Conservation (phyloP, 2,329 filamentous ascomycete species). For the Aquanectria penicillioides region DNA sequence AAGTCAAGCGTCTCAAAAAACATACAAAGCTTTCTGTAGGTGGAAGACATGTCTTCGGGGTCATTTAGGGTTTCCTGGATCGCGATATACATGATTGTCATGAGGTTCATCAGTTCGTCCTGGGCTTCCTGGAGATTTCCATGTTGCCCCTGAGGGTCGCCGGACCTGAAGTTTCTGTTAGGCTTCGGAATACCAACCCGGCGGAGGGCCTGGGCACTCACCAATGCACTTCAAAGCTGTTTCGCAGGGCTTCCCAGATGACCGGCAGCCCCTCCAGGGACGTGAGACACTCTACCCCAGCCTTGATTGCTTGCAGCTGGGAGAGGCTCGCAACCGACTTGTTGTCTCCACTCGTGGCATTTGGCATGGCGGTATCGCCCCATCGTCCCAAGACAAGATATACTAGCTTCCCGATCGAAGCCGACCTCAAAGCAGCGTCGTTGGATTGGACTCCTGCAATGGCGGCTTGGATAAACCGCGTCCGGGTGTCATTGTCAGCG, state of each 20-base stretch:
- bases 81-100: slow-evolving; percentile 70
- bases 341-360: slow-evolving; percentile 51
- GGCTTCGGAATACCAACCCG: slow-evolving; percentile 40
- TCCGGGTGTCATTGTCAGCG: slow-evolving; percentile 64
- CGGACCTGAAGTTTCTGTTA: slow-evolving; percentile 51
- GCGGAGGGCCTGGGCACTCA: slow-evolving; percentile 42
- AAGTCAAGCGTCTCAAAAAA: slow-evolving; percentile 33
- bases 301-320: slow-evolving; percentile 69
- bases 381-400: slow-evolving; percentile 76
- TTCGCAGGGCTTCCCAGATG: slow-evolving; percentile 62
- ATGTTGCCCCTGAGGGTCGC: slow-evolving; percentile 53
- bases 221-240: slow-evolving; percentile 64
- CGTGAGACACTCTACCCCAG: slow-evolving; percentile 61
- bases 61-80: slow-evolving; percentile 67
- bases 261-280: slow-evolving; percentile 61
- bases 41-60: slow-evolving; percentile 57
- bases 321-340: slow-evolving; percentile 62
- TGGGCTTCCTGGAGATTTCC: slow-evolving; percentile 61
- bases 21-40: slow-evolving; percentile 63
- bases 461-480: slow-evolving; percentile 66
- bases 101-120: slow-evolving; percentile 70
- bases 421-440: slow-evolving; percentile 60
- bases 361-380: slow-evolving; percentile 71
- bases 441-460: slow-evolving; percentile 56
- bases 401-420: slow-evolving; percentile 65